Percentiles rank a stretch among this genome's conserved stretches.
Evolutionary conservation across 768 basidiomycete species (phyloP).

Genomic region (Filobasidium floriforme): DNA sequence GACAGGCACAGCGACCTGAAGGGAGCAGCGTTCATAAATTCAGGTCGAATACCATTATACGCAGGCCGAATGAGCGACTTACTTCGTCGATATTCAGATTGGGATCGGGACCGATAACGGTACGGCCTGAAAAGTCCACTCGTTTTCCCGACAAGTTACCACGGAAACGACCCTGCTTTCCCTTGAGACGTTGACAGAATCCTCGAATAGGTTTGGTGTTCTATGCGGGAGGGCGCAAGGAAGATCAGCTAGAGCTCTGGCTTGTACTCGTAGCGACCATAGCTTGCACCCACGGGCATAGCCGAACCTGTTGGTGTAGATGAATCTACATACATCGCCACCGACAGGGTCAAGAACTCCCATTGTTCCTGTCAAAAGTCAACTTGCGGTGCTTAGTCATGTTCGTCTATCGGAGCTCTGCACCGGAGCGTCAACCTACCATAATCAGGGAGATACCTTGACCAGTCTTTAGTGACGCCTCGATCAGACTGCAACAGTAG

Average conservation of each 20-base stretch:
- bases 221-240: slow-evolving; percentile 21
- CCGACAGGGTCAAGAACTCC: slow-evolving; percentile 89
- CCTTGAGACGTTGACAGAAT: slow-evolving; percentile 94
- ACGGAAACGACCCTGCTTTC: slow-evolving; percentile 96
- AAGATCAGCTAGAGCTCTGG: not conserved
- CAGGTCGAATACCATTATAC: not conserved
- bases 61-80: slow-evolving; percentile 2
- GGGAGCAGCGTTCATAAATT: not conserved
- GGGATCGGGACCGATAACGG: slow-evolving; percentile 98
- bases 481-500: slow-evolving; percentile 84
- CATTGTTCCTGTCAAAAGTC: slow-evolving; percentile 72
- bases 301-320: slow-evolving; percentile 81
- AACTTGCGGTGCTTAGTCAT: slow-evolving; percentile 1
- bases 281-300: slow-evolving; percentile 22
- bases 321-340: slow-evolving; percentile 97
- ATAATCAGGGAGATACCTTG: slow-evolving; percentile 43
- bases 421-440: slow-evolving; percentile 22
- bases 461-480: slow-evolving; percentile 79
- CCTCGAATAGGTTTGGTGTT: slow-evolving; percentile 93
- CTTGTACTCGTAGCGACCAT: not conserved
- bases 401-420: not conserved
- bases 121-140: slow-evolving; percentile 95
- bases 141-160: slow-evolving; percentile 98
- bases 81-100: slow-evolving; percentile 95
- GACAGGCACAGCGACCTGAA: slow-evolving; percentile 76